Conservation (phyloP, 768 basidiomycete species). For the Mrakia blollopis region DNA sequence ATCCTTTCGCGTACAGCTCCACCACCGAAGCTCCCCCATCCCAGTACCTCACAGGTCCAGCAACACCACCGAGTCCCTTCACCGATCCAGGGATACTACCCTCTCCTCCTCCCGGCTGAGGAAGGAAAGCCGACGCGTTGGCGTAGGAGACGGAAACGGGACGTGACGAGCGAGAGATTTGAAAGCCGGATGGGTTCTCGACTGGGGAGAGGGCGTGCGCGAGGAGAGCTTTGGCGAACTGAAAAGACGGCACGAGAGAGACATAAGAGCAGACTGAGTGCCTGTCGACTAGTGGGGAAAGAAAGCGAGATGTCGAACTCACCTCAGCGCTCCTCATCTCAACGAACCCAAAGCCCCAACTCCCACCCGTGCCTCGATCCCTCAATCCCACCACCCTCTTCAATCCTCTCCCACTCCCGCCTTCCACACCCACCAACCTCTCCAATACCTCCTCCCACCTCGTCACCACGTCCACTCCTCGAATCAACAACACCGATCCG, state of each 20-base stretch:
- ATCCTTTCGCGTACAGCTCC: slow-evolving; percentile 6
- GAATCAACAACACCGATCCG: slow-evolving; percentile 68
- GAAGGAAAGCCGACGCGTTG: slow-evolving; percentile 11
- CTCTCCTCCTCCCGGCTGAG: background rate
- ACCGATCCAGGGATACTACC: slow-evolving; percentile 3
- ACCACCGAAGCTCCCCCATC: slow-evolving; percentile 3
- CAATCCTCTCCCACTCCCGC: slow-evolving; percentile 51
- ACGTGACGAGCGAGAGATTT: slow-evolving; percentile 6
- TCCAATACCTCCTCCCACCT: slow-evolving; percentile 81
- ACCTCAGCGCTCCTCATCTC: slow-evolving; percentile 84
- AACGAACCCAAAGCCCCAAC: slow-evolving; percentile 91
- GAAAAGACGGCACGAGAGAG: background rate
- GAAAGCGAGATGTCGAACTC: slow-evolving; percentile 34
- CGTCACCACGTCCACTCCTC: slow-evolving; percentile 81
- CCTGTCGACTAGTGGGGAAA: background rate
- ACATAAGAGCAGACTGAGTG: background rate
- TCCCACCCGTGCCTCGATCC: slow-evolving; percentile 77
- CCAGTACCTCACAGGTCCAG: slow-evolving; percentile 24
- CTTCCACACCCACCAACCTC: slow-evolving; percentile 71
- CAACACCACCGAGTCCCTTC: slow-evolving; percentile 15
- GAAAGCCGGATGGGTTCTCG: slow-evolving; percentile 22
- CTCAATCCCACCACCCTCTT: slow-evolving; percentile 80
- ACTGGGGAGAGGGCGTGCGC: slow-evolving; percentile 9
- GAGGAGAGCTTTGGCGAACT: slow-evolving; percentile 25
- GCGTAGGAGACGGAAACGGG: slow-evolving; percentile 29